These are phyloP conservation scores for Stereocaulon alpinum DNA, from an alignment of 495 filamentous ascomycete species.

Conservation along the genomic window DNA sequence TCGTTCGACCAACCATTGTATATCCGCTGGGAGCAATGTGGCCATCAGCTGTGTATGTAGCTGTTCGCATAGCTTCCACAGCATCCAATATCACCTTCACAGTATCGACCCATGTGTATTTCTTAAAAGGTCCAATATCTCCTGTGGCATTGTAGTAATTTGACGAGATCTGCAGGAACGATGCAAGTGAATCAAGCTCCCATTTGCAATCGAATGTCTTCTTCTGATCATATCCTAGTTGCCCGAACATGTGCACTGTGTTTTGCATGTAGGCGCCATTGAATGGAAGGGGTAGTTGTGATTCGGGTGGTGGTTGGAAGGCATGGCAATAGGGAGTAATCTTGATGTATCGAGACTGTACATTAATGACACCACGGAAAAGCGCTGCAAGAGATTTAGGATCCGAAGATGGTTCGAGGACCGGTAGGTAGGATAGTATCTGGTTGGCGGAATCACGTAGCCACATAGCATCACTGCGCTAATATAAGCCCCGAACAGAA, in stretches of 20 bases:
- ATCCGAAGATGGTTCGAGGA: conserved; percentile 42
- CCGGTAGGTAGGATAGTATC: conserved; percentile 50
- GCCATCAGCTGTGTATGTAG: conserved; percentile 48
- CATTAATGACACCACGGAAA: conserved; percentile 54
- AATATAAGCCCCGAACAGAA: conserved; percentile 1
- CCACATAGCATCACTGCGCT: conserved; percentile 51
- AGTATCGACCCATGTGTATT: conserved; percentile 49
- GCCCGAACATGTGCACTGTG: conserved; percentile 24
- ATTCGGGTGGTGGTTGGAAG: conserved; percentile 50
- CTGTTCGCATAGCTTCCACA: conserved; percentile 47
- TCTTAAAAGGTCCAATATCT: conserved; percentile 48
- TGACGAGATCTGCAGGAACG: conserved; percentile 51
- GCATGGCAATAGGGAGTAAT: conserved; percentile 54
- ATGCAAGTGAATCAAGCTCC: conserved; percentile 58
- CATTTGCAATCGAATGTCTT: conserved; percentile 57
- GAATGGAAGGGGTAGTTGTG: conserved; percentile 33
- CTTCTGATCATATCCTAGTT: conserved; percentile 38
- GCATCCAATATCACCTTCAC: conserved; percentile 45
- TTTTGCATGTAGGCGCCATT: conserved; percentile 43
- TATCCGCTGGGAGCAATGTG: conserved; percentile 42
- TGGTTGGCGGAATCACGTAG: conserved; percentile 59
- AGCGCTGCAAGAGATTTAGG: conserved; percentile 46
- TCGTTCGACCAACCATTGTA: conserved; percentile 48
- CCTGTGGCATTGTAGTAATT: conserved; percentile 47
- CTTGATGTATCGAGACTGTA: conserved; percentile 52